Conservation (phyloP, 805 yeast genomes). For the Sungouiozyma intestinalis region DNA sequence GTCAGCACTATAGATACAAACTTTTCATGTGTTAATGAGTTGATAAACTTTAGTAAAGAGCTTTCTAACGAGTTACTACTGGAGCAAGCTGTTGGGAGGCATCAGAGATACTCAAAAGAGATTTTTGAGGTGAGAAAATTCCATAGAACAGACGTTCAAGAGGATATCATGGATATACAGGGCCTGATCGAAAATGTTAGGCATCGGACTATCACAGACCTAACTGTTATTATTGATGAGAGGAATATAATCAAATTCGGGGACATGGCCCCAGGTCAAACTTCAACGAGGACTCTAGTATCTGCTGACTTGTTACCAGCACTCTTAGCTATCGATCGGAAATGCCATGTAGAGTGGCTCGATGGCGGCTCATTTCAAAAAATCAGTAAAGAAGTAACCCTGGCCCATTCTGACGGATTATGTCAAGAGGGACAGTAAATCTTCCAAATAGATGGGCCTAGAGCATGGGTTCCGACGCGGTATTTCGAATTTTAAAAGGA, state of each 20-base stretch:
- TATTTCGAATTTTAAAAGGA: too few species aligned
- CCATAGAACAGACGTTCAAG: background rate
- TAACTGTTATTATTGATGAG: conserved; percentile 6
- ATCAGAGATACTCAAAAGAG: background rate
- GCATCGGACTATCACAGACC: conserved; percentile 4
- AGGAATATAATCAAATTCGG: conserved; percentile 6
- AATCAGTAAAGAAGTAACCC: background rate
- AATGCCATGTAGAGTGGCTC: conserved; percentile 10
- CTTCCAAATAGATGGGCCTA: too few species aligned
- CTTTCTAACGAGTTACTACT: background rate
- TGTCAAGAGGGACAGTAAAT: too few species aligned
- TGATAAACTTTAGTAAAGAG: conserved; percentile 1
- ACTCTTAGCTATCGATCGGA: background rate
- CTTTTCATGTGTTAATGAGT: background rate
- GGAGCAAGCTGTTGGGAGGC: background rate
- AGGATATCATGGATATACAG: background rate
- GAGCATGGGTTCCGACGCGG: too few species aligned
- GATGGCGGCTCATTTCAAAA: conserved; percentile 1
- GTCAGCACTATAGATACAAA: conserved; percentile 3
- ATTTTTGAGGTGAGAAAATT: background rate
- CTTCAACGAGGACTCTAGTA: conserved; percentile 2
- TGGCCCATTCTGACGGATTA: background rate
- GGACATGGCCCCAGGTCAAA: conserved; percentile 11
- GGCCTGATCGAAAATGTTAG: conserved; percentile 5
- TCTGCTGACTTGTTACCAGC: background rate